Evolutionary conservation across 768 basidiomycete genomes (phyloP).

Genomic region (Phlegmacium glaucopus): DNA sequence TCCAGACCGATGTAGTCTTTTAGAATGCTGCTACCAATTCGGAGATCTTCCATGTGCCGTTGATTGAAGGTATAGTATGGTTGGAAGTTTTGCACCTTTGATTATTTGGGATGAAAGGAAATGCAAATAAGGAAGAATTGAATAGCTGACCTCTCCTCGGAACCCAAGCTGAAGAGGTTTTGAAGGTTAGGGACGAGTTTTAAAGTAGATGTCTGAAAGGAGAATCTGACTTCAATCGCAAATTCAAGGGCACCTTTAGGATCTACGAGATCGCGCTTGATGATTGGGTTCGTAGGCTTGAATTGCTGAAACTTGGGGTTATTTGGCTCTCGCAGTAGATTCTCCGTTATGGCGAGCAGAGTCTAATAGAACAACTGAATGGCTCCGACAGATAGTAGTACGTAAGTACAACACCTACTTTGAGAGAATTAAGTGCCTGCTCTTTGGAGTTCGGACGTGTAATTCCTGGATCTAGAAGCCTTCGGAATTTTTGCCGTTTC

Average conservation of each 20-base stretch:
- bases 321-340: conserved; percentile 68
- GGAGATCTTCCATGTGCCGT: conserved; percentile 49
- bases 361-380: conserved; percentile 41
- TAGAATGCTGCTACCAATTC: conserved; percentile 62
- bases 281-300: conserved; percentile 69
- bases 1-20: conserved; percentile 58
- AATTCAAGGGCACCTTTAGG: conserved; percentile 78
- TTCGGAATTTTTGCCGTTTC: conserved; percentile 65
- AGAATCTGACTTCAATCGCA: conserved; percentile 60
- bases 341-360: conserved; percentile 64
- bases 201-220: conserved; percentile 3
- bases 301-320: conserved; percentile 72
- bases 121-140: conserved; percentile 4
- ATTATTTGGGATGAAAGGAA: conserved; percentile 1
- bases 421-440: conserved; percentile 57
- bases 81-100: conserved; percentile 67
- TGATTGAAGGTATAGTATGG: conserved; percentile 67
- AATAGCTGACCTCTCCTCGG: conserved; percentile 50
- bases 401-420: conserved; percentile 40
- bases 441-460: conserved; percentile 63
- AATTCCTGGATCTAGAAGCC: conserved; percentile 79
- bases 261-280: conserved; percentile 65
- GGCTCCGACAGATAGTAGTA: conserved; percentile 10
- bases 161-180: conserved; percentile 61
- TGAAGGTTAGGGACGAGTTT: conserved; percentile 9